phyloP scores from a whole-genome alignment of 1,139 yeast species.

The Chernovozyma sophiae-reginae region DNA sequence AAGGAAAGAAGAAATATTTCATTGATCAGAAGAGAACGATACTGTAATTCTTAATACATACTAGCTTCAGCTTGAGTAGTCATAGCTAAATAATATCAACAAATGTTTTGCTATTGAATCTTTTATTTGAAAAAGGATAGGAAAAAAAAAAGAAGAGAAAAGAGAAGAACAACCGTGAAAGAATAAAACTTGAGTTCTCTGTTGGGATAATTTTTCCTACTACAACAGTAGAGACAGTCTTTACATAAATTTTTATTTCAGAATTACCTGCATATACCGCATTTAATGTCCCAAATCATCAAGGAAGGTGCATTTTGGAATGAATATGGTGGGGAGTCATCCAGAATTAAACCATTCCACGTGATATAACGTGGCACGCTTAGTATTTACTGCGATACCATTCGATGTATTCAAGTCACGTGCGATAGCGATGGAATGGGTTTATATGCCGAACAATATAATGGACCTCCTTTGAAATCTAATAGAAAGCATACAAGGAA shows the following conservation, averaged over 20 bases:
- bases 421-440: conserved; percentile 3
- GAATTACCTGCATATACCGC: too few relatives aligned
- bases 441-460: too few relatives aligned
- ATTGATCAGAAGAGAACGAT: too few relatives aligned
- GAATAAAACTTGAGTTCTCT: too few relatives aligned
- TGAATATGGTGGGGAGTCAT: neutral
- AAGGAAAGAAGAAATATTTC: too few relatives aligned
- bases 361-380: conserved; percentile 8
- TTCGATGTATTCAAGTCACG: conserved; percentile 4
- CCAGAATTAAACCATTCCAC: conserved; percentile 5
- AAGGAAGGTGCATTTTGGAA: neutral
- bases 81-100: neutral
- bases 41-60: too few relatives aligned
- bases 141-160: neutral
- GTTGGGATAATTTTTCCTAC: too few relatives aligned
- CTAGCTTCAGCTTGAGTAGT: conserved; percentile 5
- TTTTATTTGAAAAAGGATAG: neutral
- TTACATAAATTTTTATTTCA: too few relatives aligned
- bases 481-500: too few relatives aligned
- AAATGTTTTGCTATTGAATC: neutral
- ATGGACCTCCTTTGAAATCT: too few relatives aligned
- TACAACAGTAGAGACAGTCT: too few relatives aligned
- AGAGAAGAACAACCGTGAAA: neutral
- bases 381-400: neutral
- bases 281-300: too few relatives aligned